Evolutionary conservation across 2,329 filamentous ascomycete species (phyloP), one percentile per base, ranked within the genome.

Genomic region (Xylaria arbuscula): DNA sequence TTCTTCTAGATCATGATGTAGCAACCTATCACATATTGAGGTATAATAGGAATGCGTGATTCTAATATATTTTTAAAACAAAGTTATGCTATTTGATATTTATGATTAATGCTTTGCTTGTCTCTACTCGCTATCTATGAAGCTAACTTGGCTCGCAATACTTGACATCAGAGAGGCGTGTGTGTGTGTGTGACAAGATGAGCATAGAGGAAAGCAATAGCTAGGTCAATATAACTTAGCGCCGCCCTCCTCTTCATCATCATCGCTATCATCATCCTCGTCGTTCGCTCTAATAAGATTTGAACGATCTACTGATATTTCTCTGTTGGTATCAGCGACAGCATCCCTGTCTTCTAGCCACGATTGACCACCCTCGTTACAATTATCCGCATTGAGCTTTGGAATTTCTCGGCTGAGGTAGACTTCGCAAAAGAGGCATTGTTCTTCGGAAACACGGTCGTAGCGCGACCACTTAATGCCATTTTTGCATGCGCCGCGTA

Each of bases 341-440:
- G 50, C 45, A 13, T 58, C 67, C n/a, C 34, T 68, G 50, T 57
- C 70, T 24, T 71, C 70, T 0, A 48, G 45, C 66, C 61, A 65
- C 2, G 34, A 58, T 11, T 58, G 65, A 32, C 64, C 24, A 0
- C 65, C 74, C 51, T 70, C 62, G 2, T 58, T 38, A 42, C 70
- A 72, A 10, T 32, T 71, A 19, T 72, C 59, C 0, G 70, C 74
- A 2, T 57, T 67, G 3, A 74, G 19, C 8, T 2, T 9, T 1
- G 1, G n/a, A 22, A 72, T 24, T 50, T 72, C 70, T 2, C 13
- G 53, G 17, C 51, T 58, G 6, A 24, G n/a, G 10, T 13, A 34
- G 6, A 76, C 22, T 60, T 76, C 75, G 62, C 75, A 77, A 55
- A 60, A 57, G 2, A 73, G 15, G 40, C 75, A 77, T 51, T 42